Conservation (phyloP, 163 green algal species). For the Prototheca wickerhamii region DNA sequence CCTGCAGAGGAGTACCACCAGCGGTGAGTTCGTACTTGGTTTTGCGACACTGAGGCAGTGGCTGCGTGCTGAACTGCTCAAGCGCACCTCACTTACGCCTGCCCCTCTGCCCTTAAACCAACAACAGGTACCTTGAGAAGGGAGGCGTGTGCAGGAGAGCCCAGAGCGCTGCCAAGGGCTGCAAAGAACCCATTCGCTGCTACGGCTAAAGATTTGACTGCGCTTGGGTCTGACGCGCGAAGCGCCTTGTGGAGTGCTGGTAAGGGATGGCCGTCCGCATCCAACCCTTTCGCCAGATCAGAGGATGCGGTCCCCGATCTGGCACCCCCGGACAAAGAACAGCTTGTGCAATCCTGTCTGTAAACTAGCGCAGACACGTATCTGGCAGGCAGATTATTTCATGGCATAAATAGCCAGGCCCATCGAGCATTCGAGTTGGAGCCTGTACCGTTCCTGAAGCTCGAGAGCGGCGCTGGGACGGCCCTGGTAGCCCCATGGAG, state of each 20-base stretch:
- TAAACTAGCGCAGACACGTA: not conserved
- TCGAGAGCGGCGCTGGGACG: not conserved
- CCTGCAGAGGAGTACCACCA: conserved; percentile 67
- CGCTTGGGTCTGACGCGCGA: not conserved
- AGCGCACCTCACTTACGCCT: no score
- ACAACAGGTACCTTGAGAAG: conserved; percentile 39
- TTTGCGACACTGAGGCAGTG: not conserved
- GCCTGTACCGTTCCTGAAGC: not conserved
- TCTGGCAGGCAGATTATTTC: not conserved
- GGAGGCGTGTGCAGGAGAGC: conserved; percentile 55
- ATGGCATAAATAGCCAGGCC: not conserved
- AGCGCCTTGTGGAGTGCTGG: no score
- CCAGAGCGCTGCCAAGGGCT: conserved; percentile 71
- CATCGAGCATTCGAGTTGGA: not conserved
- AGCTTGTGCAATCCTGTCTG: not conserved
- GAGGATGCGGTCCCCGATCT: no score
- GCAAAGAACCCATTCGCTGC: conserved; percentile 68
- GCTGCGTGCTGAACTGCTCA: not conserved
- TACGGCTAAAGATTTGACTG: conserved; percentile 48
- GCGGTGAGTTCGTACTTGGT: conserved; percentile 45
- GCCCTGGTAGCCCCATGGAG: conserved; percentile 8
- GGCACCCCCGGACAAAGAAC: no score
- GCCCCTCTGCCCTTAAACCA: no score
- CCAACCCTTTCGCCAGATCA: no score
- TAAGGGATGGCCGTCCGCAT: no score